Base-by-base conservation (phyloP, 2,329 filamentous ascomycete species). In the Chalaropsis ovoidea region DNA sequence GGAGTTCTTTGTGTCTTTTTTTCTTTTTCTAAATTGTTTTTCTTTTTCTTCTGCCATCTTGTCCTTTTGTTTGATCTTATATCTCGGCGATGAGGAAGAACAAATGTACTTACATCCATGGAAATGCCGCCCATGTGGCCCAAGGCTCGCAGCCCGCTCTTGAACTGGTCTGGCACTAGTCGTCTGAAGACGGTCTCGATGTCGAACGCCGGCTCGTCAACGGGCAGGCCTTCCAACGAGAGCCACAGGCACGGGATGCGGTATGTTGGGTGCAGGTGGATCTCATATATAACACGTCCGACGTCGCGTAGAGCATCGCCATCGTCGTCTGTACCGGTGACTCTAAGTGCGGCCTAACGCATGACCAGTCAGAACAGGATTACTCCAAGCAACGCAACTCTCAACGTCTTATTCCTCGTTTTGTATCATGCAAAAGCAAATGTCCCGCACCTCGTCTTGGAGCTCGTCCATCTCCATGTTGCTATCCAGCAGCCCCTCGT, bases 161-260 rank as follows among this genome's bases (percentile, higher is more conserved):
- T 86, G 76, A 83, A 86, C 70, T 83, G 79, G 63, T 82, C 77
- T 19, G 88, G 87, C 58, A 92, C 87, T 61, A 93, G 78, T 69
- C 82, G 81, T 68, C 83, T 80, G 74, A 90, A 90, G 68, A 91
- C 82, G 3, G 83, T 82, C 68, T 90, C 86, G 70, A 90, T 77
- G 70, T 82, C 80, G 71, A 86, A 80, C 13, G 83, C 75, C 47
- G 79, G 76, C 69, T 85, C 82, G 67, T 79, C 78, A 61, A 77
- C 75, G 19, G 82, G 80, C 67, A 85, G 75, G 67, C 81, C 80
- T 69, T 83, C 81, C 70, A 90, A 75, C 64, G 78, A 82, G 77
- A 93, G 90, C 82, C 88, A 92, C 65, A 92, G 79, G 67, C 88
- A 88, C 8, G 89, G 89, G 58, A 87, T 82, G 68, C 81, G 81